A percentile compares a stretch with the other conserved stretches of the same genome.
Conservation (phyloP, 768 basidiomycete species). For the Galerina marginata region DNA sequence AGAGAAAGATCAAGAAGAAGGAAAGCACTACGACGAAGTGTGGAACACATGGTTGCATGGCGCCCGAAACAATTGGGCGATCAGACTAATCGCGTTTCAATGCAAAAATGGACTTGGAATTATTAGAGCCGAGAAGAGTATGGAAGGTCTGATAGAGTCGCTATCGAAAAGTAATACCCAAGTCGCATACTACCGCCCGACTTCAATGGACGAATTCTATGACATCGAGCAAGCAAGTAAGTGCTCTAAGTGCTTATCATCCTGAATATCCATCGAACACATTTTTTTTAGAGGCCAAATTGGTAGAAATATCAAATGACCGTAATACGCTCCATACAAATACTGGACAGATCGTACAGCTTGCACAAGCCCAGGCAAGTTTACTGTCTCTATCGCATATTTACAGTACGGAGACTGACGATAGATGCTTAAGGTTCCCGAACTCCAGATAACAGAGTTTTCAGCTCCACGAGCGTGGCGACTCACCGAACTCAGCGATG, state of each 20-base stretch:
- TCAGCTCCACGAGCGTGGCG: neutral
- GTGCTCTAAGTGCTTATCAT: neutral
- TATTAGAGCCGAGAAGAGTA: too few relatives aligned
- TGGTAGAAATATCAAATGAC: neutral
- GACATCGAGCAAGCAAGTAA: neutral
- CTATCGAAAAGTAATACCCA: too few relatives aligned
- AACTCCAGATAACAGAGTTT: neutral
- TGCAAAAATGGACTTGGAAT: too few relatives aligned
- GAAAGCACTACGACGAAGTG: too few relatives aligned
- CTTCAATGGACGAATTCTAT: conserved; percentile 4
- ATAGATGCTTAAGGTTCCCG: neutral
- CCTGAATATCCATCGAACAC: neutral
- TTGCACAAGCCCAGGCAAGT: neutral
- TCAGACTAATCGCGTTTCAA: too few relatives aligned
- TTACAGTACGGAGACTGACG: neutral
- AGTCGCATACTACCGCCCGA: too few relatives aligned
- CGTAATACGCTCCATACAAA: neutral
- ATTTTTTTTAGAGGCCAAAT: neutral
- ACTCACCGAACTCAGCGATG: neutral
- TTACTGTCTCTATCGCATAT: neutral
- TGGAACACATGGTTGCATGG: too few relatives aligned
- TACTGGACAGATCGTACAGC: neutral
- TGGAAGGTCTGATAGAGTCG: too few relatives aligned
- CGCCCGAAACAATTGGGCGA: too few relatives aligned
- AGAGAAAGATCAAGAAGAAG: too few relatives aligned